Evolutionary conservation across 2,329 filamentous ascomycete genomes (phyloP).

Genomic region (Neocucurbitaria cava): DNA sequence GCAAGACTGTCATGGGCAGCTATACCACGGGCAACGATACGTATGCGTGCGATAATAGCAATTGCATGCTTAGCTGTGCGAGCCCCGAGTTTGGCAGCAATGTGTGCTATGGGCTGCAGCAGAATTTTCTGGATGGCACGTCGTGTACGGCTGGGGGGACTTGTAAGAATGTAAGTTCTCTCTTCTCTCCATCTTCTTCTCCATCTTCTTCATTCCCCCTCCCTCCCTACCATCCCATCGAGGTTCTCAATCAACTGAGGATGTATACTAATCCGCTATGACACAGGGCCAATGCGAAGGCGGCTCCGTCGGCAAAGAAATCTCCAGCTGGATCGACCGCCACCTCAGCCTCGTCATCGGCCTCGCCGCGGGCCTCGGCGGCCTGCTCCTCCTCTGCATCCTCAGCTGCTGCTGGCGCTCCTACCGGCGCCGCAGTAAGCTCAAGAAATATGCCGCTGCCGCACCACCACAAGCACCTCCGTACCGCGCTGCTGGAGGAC

Average conservation of each 20-base stretch:
- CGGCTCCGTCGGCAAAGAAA: conserved; percentile 71
- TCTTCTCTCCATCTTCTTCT: too few species aligned
- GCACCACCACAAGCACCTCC: conserved; percentile 9
- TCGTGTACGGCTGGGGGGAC: conserved; percentile 79
- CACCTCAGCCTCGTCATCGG: conserved; percentile 86
- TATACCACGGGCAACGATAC: conserved; percentile 78
- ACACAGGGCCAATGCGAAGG: conserved; percentile 74
- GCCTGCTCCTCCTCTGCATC: conserved; percentile 70
- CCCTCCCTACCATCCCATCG: neutral
- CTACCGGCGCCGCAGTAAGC: conserved; percentile 44
- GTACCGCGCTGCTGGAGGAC: too few species aligned
- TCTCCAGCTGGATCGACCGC: conserved; percentile 75
- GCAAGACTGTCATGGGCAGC: conserved; percentile 80
- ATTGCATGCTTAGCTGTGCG: conserved; percentile 79
- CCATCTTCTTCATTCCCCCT: neutral
- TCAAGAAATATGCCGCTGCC: conserved; percentile 25
- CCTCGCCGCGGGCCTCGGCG: conserved; percentile 73
- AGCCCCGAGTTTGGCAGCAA: conserved; percentile 71
- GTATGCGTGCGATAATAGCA: conserved; percentile 74
- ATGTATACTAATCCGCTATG: too few species aligned
- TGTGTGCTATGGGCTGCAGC: conserved; percentile 77
- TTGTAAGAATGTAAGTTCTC: conserved; percentile 70
- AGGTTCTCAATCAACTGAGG: too few species aligned
- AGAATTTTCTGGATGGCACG: conserved; percentile 95
- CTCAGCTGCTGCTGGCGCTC: conserved; percentile 70